A percentile compares a stretch with the other conserved stretches of the same genome.
phyloP scores from a whole-genome alignment of 768 basidiomycete species.

The Neoboletus magnificus region DNA sequence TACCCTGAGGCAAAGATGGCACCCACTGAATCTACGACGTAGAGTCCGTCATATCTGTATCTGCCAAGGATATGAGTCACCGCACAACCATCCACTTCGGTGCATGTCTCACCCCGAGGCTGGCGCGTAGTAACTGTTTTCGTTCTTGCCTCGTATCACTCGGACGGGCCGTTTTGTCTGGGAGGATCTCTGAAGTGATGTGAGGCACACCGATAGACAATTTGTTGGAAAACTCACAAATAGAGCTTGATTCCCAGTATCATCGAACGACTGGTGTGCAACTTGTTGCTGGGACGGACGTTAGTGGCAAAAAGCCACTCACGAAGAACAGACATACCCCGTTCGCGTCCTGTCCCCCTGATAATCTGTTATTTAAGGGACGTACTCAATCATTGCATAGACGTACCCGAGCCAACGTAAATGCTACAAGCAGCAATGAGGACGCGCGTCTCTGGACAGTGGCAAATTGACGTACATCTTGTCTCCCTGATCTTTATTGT shows the following conservation, averaged over 20 bases:
- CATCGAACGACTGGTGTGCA: constrained; percentile 23
- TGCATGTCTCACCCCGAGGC: constrained; percentile 16
- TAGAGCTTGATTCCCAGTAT: constrained; percentile 19
- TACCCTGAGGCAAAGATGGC: background rate
- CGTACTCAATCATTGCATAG: background rate
- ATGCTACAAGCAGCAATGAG: constrained; percentile 22
- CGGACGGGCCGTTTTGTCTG: constrained; percentile 33
- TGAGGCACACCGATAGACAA: background rate
- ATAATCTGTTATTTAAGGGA: background rate
- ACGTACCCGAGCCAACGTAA: constrained; percentile 34
- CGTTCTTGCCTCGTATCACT: constrained; percentile 34
- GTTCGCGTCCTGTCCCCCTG: constrained; percentile 23
- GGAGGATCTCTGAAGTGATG: constrained; percentile 26
- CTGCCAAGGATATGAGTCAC: constrained; percentile 10
- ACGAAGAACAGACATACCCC: constrained; percentile 13
- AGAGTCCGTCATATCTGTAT: constrained; percentile 34
- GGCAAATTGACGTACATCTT: constrained; percentile 31
- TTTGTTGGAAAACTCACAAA: constrained; percentile 4
- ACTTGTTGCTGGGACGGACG: constrained; percentile 18
- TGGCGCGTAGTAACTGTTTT: constrained; percentile 19
- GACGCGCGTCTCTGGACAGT: background rate
- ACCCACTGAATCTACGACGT: constrained; percentile 26
- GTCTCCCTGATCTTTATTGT: constrained; percentile 38
- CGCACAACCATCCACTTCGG: background rate
- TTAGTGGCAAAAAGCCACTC: background rate